Base-by-base conservation (phyloP, 2,329 filamentous ascomycete species). In the Talaromyces sp. region DNA sequence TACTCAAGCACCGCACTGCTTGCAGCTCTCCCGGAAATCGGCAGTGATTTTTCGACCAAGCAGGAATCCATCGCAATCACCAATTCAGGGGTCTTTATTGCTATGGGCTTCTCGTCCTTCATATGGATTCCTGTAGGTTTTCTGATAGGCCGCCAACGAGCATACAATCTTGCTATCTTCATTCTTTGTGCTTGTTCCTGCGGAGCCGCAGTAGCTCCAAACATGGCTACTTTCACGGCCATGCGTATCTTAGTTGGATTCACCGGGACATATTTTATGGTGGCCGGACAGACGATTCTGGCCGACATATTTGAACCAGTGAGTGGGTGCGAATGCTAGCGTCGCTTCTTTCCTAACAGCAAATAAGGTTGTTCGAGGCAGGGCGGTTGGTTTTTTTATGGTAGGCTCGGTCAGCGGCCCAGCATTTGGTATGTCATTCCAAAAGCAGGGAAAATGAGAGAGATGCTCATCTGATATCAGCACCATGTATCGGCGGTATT, bases 401-500 rank as follows among this genome's bases (percentile, higher is more conserved):
- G 69, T 71, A 35, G 78, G 78, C 6, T 75, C 72, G 2, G 75
- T 79, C 10, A 68, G 71, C 55, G 78, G 78, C 0, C 76, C 77
- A 59, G 76, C 77, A 13, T 67, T 79, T 58, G 76, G 76, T 78
- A 68, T 29, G 58, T 3, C 13, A 5, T 32, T 21, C 21, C 19
- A 10, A 3, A 14, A n/a, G 21, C 8, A n/a, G 26, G 51, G 10
- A n/a, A 19, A 10, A 27, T n/a, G 6, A 11, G 29, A 59, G 29
- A 19, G 11, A 29, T 19, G 50, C n/a, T 17, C 11, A 14, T 19
- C 32, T 32, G 35, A 41, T 32, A 5, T 31, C 38, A 59, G 57
- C 54, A 41, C 29, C 76, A 10, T 89, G 91, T 67, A 78, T 92
- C 10, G 89, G 89, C 29, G 90, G 89, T 35, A 85, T 92, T 57